These are phyloP conservation scores for Ophiocordyceps australis DNA, from an alignment of 2,329 filamentous ascomycete species.

Conservation along the genomic window DNA sequence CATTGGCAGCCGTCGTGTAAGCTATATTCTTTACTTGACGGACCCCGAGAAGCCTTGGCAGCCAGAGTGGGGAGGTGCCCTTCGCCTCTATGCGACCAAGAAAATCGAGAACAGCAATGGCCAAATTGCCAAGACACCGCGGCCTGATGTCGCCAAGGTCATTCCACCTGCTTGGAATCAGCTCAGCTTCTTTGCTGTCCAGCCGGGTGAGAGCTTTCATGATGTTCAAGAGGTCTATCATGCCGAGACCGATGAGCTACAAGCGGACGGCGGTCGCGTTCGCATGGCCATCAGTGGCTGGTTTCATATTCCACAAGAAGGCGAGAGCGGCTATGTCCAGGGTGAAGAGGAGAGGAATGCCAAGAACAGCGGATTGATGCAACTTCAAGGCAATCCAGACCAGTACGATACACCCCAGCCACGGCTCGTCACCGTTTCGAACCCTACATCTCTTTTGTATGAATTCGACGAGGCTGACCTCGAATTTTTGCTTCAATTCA, in stretches of 20 bases:
- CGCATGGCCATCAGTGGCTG: slow-evolving; percentile 98
- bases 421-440: slow-evolving; percentile 28
- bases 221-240: slow-evolving; percentile 97
- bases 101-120: slow-evolving; percentile 44
- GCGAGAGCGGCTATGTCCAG: slow-evolving; percentile 79
- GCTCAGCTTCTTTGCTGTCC: slow-evolving; percentile 92
- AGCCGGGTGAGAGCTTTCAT: slow-evolving; percentile 97
- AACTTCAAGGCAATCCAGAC: slow-evolving; percentile 81
- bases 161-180: slow-evolving; percentile 97
- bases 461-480: slow-evolving; percentile 62
- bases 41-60: slow-evolving; percentile 87
- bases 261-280: slow-evolving; percentile 55
- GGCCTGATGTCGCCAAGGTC: slow-evolving; percentile 57
- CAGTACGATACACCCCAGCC: slow-evolving; percentile 69
- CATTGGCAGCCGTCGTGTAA: slow-evolving; percentile 88
- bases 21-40: slow-evolving; percentile 91
- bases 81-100: slow-evolving; percentile 66
- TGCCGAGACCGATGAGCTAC: slow-evolving; percentile 37
- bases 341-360: slow-evolving; percentile 80
- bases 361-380: slow-evolving; percentile 78
- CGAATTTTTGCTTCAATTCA: slow-evolving; percentile 78
- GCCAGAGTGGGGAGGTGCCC: slow-evolving; percentile 77
- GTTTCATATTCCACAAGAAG: slow-evolving; percentile 94
- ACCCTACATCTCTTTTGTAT: slow-evolving; percentile 25
- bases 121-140: slow-evolving; percentile 60